phyloP scores from a whole-genome alignment of 371 early-diverging fungal genomes.

The Syncephalis fuscata region DNA sequence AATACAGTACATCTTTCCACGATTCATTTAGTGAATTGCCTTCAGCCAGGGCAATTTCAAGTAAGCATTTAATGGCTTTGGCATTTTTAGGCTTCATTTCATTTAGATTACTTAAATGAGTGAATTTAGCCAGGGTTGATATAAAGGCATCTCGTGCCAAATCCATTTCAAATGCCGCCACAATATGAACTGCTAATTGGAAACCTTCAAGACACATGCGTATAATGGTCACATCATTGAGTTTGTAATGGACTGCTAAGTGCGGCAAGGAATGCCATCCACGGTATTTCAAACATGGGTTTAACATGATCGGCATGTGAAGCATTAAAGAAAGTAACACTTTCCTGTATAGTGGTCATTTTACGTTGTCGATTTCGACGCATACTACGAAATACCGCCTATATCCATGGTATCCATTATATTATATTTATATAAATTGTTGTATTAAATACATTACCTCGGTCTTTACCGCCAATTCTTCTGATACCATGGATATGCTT shows the following conservation, averaged over 20 bases:
- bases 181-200: constrained; percentile 58
- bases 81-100: constrained; percentile 79
- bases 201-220: constrained; percentile 61
- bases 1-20: constrained; percentile 81
- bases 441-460: constrained; percentile 12
- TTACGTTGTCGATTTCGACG: constrained; percentile 1
- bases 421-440: neutral
- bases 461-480: constrained; percentile 35
- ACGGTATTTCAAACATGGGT: constrained; percentile 80
- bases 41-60: constrained; percentile 69
- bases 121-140: constrained; percentile 73
- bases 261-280: constrained; percentile 80
- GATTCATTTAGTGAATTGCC: constrained; percentile 68
- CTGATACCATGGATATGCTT: constrained; percentile 28
- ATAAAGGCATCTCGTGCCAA: constrained; percentile 80
- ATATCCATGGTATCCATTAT: neutral
- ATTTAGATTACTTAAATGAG: constrained; percentile 55
- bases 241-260: constrained; percentile 75
- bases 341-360: neutral
- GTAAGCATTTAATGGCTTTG: constrained; percentile 65
- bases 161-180: constrained; percentile 74
- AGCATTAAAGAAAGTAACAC: constrained; percentile 30
- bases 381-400: constrained; percentile 16
- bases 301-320: constrained; percentile 78
- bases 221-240: constrained; percentile 50